Conservation (phyloP, 1,139 yeast genomes). For the Diutina rugosa region DNA sequence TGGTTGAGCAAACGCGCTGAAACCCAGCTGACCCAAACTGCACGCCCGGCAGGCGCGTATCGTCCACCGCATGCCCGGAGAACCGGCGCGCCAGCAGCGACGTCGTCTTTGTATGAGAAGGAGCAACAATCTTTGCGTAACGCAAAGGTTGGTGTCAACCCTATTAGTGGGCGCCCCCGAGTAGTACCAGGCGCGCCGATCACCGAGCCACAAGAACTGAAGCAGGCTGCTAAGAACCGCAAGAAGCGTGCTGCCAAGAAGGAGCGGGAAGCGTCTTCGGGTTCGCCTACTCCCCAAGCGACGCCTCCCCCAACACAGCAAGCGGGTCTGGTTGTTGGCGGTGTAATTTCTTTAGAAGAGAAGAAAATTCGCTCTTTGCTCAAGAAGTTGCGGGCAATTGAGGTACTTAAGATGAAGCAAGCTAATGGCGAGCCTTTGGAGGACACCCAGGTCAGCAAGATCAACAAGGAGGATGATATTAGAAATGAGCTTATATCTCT, state of each 20-base stretch:
- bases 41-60: conserved; percentile 68
- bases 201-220: conserved; percentile 35
- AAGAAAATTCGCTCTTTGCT: conserved; percentile 83
- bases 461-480: conserved; percentile 72
- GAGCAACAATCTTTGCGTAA: conserved; percentile 23
- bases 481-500: conserved; percentile 57
- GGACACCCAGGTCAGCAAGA: conserved; percentile 85
- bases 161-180: not conserved
- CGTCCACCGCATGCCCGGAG: conserved; percentile 92
- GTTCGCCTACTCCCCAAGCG: not conserved
- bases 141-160: conserved; percentile 2
- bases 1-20: conserved; percentile 32
- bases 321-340: conserved; percentile 35
- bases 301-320: not conserved
- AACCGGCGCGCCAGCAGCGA: conserved; percentile 18
- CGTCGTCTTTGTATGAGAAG: conserved; percentile 44
- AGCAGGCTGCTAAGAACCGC: conserved; percentile 61
- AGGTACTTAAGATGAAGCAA: conserved; percentile 75
- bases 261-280: conserved; percentile 10
- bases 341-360: conserved; percentile 64
- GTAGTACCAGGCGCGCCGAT: conserved; percentile 30
- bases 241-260: conserved; percentile 68
- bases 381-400: conserved; percentile 90
- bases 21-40: conserved; percentile 6
- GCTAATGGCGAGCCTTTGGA: conserved; percentile 77